Evolutionary conservation across 2,329 filamentous ascomycete genomes (phyloP).

Genomic region (Hypoxylon sp.): DNA sequence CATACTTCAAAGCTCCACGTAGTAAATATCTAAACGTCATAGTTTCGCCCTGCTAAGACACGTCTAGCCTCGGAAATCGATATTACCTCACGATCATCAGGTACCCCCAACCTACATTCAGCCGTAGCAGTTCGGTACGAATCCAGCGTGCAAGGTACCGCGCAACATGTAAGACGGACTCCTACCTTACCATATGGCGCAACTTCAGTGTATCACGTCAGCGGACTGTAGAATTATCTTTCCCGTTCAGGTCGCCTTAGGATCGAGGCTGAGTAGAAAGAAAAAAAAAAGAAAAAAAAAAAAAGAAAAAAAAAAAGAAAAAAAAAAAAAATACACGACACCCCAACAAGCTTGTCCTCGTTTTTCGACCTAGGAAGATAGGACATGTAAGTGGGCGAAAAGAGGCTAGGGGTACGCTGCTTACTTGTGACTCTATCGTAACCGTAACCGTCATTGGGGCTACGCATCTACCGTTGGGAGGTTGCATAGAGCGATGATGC

Average conservation of each 20-base stretch:
- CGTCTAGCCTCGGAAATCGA: slow-evolving; percentile 7
- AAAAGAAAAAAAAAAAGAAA: neutral
- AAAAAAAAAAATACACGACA: slow-evolving; percentile 13
- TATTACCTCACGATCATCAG: slow-evolving; percentile 34
- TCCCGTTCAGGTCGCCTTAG: slow-evolving; percentile 33
- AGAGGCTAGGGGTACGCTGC: slow-evolving; percentile 30
- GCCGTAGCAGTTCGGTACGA: slow-evolving; percentile 30
- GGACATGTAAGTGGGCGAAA: slow-evolving; percentile 11
- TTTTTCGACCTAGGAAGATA: slow-evolving; percentile 7
- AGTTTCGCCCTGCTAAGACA: slow-evolving; percentile 11
- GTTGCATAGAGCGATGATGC: slow-evolving; percentile 38
- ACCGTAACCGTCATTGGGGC: slow-evolving; percentile 31
- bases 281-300: slow-evolving; percentile 5
- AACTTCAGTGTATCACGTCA: slow-evolving; percentile 40
- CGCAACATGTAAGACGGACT: slow-evolving; percentile 34
- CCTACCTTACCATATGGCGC: slow-evolving; percentile 19
- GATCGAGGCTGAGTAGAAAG: slow-evolving; percentile 40
- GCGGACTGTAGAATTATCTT: slow-evolving; percentile 27
- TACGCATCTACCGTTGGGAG: slow-evolving; percentile 39
- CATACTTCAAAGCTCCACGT: neutral
- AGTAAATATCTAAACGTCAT: slow-evolving; percentile 28
- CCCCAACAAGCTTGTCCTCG: slow-evolving; percentile 1
- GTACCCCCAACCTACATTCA: slow-evolving; percentile 40
- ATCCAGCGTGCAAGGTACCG: slow-evolving; percentile 12
- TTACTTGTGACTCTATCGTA: slow-evolving; percentile 20